Percentiles rank a stretch among this genome's conserved stretches.
phyloP scores from a whole-genome alignment of 2,329 filamentous ascomycete species.

The Tolypocladium album region DNA sequence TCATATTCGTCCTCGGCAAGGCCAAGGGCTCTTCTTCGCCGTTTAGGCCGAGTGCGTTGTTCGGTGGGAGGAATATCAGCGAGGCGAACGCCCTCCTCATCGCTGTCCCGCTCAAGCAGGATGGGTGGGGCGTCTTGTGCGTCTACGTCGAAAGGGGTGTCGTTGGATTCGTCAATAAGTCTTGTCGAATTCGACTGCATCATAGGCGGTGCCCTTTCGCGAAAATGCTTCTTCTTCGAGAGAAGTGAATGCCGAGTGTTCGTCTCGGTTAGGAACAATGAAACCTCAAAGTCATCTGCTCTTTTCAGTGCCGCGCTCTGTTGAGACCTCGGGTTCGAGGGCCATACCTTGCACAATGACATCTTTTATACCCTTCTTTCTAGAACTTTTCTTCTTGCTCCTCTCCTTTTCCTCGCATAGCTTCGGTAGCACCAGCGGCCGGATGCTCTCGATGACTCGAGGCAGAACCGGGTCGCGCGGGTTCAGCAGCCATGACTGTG shows the following conservation, averaged over 20 bases:
- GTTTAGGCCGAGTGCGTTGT: constrained; percentile 14
- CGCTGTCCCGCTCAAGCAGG: constrained; percentile 40
- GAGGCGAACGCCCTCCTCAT: constrained; percentile 17
- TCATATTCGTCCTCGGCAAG: constrained; percentile 16
- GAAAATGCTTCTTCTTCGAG: constrained; percentile 72
- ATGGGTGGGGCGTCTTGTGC: constrained; percentile 21
- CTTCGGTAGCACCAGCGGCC: constrained; percentile 81
- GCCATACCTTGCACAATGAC: constrained; percentile 63
- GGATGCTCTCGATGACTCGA: constrained; percentile 74
- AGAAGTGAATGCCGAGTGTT: constrained; percentile 77
- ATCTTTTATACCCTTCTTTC: constrained; percentile 79
- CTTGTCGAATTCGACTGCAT: constrained; percentile 52
- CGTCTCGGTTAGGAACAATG: constrained; percentile 84
- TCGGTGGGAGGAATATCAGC: constrained; percentile 22
- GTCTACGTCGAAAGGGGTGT: constrained; percentile 43
- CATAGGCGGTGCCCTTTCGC: constrained; percentile 40
- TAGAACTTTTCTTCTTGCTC: constrained; percentile 51
- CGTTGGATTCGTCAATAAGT: constrained; percentile 45
- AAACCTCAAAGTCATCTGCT: constrained; percentile 87
- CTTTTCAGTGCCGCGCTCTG: constrained; percentile 7
- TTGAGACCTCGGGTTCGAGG: not conserved
- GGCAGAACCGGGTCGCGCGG: constrained; percentile 65
- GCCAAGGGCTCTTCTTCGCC: constrained; percentile 11
- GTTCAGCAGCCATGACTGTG: constrained; percentile 74
- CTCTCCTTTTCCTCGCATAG: constrained; percentile 71